These are phyloP conservation scores for Typha latifolia DNA, from an alignment of 176 grass and related monocot genomes.

Conservation along the genomic window DNA sequence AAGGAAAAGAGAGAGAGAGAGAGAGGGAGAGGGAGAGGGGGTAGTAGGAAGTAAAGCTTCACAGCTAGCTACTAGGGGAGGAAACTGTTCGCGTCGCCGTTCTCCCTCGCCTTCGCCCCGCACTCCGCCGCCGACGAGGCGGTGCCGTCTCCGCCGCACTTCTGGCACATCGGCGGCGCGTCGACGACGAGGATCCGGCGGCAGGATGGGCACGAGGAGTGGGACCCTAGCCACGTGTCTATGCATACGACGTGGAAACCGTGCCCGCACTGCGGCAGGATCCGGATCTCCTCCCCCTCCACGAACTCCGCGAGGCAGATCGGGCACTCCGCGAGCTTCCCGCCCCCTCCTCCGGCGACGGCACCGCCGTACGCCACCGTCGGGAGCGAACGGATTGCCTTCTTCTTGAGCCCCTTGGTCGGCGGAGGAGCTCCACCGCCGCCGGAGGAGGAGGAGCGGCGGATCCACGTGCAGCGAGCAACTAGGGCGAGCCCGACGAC, in stretches of 20 bases:
- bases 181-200: slow-evolving; percentile 45
- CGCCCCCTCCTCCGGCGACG: neutral
- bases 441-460: neutral
- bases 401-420: slow-evolving; percentile 64
- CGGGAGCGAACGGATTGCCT: slow-evolving; percentile 45
- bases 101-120: neutral
- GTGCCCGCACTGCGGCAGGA: slow-evolving; percentile 67
- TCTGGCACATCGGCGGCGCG: slow-evolving; percentile 34
- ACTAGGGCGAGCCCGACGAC: slow-evolving; percentile 49
- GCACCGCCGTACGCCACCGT: slow-evolving; percentile 38
- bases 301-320: slow-evolving; percentile 67
- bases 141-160: slow-evolving; percentile 39
- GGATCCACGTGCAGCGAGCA: slow-evolving; percentile 50
- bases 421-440: neutral
- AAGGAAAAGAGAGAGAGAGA: neutral
- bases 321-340: slow-evolving; percentile 39
- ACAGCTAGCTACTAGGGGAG: slow-evolving; percentile 42
- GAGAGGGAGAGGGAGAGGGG: neutral
- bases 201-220: slow-evolving; percentile 75
- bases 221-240: slow-evolving; percentile 57
- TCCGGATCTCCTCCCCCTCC: slow-evolving; percentile 50
- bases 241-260: slow-evolving; percentile 58
- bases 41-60: no score
- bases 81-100: slow-evolving; percentile 31
- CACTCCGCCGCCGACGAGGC: slow-evolving; percentile 16